Conservation (phyloP, 1,284 basidiomycete genomes). For the Kalmanozyma brasiliensis region DNA sequence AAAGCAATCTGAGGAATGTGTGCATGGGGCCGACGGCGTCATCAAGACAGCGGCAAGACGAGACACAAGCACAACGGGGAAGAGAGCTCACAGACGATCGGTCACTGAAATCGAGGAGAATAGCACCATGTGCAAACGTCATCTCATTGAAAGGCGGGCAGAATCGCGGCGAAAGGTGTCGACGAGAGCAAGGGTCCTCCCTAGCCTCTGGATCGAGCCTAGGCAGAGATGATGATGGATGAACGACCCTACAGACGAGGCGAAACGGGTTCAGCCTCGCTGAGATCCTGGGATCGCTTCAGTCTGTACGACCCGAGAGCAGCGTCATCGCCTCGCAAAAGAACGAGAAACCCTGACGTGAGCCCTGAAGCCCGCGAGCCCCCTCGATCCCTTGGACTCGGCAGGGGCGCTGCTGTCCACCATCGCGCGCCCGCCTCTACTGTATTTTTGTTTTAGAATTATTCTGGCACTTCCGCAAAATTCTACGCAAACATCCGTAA, state of each 20-base stretch:
- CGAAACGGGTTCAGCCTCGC: slow-evolving; percentile 9
- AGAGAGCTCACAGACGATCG: too few relatives aligned
- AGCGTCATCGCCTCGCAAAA: slow-evolving; percentile 16
- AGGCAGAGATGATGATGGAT: not conserved
- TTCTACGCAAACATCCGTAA: too few relatives aligned
- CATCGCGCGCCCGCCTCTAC: not conserved
- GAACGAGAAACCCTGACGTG: slow-evolving; percentile 33
- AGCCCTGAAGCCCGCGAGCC: slow-evolving; percentile 26
- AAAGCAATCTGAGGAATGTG: not conserved
- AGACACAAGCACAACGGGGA: not conserved
- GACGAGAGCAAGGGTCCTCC: slow-evolving; percentile 25
- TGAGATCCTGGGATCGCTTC: too few relatives aligned
- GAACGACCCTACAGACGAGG: slow-evolving; percentile 7
- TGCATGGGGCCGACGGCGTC: slow-evolving; percentile 12
- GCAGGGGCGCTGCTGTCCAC: slow-evolving; percentile 3
- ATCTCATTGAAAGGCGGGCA: not conserved
- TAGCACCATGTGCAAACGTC: too few relatives aligned
- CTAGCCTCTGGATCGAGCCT: slow-evolving; percentile 21
- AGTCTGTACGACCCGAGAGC: too few relatives aligned
- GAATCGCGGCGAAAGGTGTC: not conserved
- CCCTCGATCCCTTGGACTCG: slow-evolving; percentile 7
- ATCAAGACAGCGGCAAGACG: slow-evolving; percentile 7
- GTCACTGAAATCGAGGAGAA: too few relatives aligned
- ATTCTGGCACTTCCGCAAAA: too few relatives aligned
- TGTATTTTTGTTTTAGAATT: not conserved